Conservation (phyloP, 1,284 basidiomycete species). For the Athelia sp. region DNA sequence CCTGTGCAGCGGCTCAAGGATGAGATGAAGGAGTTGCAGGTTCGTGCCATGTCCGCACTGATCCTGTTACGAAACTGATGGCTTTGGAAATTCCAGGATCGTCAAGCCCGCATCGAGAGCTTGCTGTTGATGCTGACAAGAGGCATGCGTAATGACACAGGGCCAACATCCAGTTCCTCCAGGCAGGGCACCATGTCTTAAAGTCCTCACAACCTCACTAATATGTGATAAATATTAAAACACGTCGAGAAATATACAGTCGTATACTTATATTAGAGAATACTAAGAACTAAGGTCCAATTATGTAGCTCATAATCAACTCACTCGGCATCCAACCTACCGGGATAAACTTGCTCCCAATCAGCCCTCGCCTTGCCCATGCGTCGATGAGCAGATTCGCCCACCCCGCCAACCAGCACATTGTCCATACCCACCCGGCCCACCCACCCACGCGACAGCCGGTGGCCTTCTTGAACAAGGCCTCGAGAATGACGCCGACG, state of each 20-base stretch:
- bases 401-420: conserved; percentile 39
- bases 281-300: neutral
- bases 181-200: neutral
- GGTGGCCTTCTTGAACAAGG: conserved; percentile 32
- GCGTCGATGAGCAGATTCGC: conserved; percentile 43
- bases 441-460: conserved; percentile 40
- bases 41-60: conserved; percentile 23
- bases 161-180: neutral
- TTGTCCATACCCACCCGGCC: conserved; percentile 45
- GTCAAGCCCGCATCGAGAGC: conserved; percentile 74
- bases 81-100: conserved; percentile 41
- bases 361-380: conserved; percentile 43
- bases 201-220: neutral
- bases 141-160: conserved; percentile 30
- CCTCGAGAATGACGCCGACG: conserved; percentile 45
- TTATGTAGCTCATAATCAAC: neutral
- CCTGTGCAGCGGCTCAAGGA: conserved; percentile 63
- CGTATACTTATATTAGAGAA: too few species aligned
- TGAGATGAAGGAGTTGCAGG: conserved; percentile 79
- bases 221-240: too few species aligned
- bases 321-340: neutral
- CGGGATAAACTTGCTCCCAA: conserved; percentile 27
- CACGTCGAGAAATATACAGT: too few species aligned
- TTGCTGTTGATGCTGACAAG: conserved; percentile 52
- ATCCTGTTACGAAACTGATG: conserved; percentile 4